Conservation (phyloP, 2,329 filamentous ascomycete genomes). For the Talaromyces sp. region DNA sequence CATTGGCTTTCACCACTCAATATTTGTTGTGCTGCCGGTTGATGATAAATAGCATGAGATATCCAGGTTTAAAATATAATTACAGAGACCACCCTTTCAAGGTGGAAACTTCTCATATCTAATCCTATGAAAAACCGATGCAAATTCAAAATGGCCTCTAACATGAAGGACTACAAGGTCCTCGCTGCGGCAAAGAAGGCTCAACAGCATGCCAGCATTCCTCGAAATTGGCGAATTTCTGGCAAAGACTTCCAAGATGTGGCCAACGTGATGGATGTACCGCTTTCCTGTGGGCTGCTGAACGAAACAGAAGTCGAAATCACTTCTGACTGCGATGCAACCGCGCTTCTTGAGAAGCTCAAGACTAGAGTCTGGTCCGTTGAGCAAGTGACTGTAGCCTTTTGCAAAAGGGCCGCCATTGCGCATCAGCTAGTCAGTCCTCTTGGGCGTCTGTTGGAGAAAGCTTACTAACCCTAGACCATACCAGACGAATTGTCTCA, state of each 20-base stretch:
- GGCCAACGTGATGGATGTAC: conserved; percentile 11
- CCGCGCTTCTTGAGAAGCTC: conserved; percentile 7
- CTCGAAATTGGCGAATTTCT: not conserved
- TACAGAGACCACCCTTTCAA: not conserved
- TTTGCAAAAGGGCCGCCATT: conserved; percentile 27
- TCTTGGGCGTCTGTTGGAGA: not conserved
- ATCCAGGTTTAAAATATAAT: too few relatives aligned
- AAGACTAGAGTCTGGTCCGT: not conserved
- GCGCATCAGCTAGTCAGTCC: conserved; percentile 23
- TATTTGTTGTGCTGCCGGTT: not conserved
- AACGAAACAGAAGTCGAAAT: conserved; percentile 10
- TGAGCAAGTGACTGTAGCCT: conserved; percentile 43
- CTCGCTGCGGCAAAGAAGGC: conserved; percentile 1
- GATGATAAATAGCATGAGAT: conserved; percentile 1
- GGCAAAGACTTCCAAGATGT: not conserved
- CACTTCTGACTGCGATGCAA: conserved; percentile 11
- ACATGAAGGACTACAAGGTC: not conserved
- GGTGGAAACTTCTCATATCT: not conserved
- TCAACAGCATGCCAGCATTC: conserved; percentile 2
- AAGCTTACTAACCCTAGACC: not conserved
- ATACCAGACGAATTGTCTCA: conserved; percentile 28
- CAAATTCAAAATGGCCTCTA: not conserved
- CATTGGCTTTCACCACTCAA: not conserved
- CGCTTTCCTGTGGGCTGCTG: conserved; percentile 12
- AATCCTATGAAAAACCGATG: not conserved